Evolutionary conservation across 1,139 yeast species (phyloP), one percentile per base, ranked within the genome.

Genomic region (Maudiozyma humilis): DNA sequence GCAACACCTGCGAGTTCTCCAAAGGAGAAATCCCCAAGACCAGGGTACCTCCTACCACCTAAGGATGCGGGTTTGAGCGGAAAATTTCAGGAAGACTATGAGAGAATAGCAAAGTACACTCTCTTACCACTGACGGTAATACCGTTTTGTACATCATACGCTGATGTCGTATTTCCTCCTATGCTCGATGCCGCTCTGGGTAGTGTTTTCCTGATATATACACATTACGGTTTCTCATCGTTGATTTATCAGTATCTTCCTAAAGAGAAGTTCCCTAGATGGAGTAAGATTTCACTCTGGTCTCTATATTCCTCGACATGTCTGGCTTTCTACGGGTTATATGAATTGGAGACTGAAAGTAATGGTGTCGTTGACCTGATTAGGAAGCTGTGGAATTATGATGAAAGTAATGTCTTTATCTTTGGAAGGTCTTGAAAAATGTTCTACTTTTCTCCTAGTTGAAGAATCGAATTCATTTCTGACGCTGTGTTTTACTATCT

Each of bases 201-300:
- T 32, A 70, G 81, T 12, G 64, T 79, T 25, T 64, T 86, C 41
- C 67, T 89, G 52, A 72, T 78, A 54, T 96, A 89, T 68, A 73
- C 82, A 47, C 85, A 84, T 64, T 73, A 79, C 46, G 97, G 96
- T 0, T 76, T 89, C 67, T 80, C 79, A 58, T 73, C 94, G 34
- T 86, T 96, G 68, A 87, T 89, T 59, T 77, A 80, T 49, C 96
- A 89, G 66, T 88, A 88, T 67, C 81, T 89, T 50, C 96, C 96
- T 44, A 71, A 72, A 65, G 77, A 96, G 63, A 86, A 81, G 33
- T 89, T 80, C 63, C 94, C 95, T 8, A 59, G 70, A 36, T 75
- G 82, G 74, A 83, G 84, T 66, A 73, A 70, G 45, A 60, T 71
- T 38, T 85, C 91, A 44, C 72, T 77, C 70, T 72, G 73, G 53